phyloP scores from a whole-genome alignment of 2,329 filamentous ascomycete genomes.

The Reticulascus tulasneorum region DNA sequence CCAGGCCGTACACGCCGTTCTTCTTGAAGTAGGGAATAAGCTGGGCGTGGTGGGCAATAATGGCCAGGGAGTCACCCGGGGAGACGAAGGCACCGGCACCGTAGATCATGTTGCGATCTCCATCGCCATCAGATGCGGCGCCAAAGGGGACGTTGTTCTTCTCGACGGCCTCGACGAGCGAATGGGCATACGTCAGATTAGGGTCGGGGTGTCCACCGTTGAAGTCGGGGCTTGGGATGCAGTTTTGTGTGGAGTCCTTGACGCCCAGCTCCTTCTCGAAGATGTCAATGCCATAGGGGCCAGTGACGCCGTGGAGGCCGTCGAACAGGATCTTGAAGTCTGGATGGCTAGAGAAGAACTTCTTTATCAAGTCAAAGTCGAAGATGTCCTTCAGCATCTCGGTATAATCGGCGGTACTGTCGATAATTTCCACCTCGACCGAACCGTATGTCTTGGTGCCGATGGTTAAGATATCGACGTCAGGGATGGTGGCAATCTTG shows the following conservation, averaged over 20 bases:
- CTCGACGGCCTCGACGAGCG: conserved; percentile 89
- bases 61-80: conserved; percentile 93
- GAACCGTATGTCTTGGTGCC: conserved; percentile 80
- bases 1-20: conserved; percentile 91
- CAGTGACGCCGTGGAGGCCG: conserved; percentile 89
- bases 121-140: conserved; percentile 93
- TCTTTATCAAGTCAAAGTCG: conserved; percentile 93
- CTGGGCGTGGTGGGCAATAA: conserved; percentile 94
- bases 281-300: conserved; percentile 90
- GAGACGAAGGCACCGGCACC: conserved; percentile 95
- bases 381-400: conserved; percentile 98
- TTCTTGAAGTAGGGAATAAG: conserved; percentile 98
- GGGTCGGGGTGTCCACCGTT: conserved; percentile 96
- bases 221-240: conserved; percentile 88
- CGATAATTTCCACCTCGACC: conserved; percentile 91
- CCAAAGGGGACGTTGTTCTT: conserved; percentile 91
- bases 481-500: conserved; percentile 83
- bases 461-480: conserved; percentile 78
- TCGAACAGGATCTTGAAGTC: conserved; percentile 98
- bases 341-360: conserved; percentile 79
- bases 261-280: conserved; percentile 92
- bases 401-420: conserved; percentile 89
- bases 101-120: conserved; percentile 99
- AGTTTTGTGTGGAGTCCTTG: conserved; percentile 78
- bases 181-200: conserved; percentile 95